Evolutionary conservation across 768 basidiomycete species (phyloP).

Genomic region (Podaxis pistillaris): DNA sequence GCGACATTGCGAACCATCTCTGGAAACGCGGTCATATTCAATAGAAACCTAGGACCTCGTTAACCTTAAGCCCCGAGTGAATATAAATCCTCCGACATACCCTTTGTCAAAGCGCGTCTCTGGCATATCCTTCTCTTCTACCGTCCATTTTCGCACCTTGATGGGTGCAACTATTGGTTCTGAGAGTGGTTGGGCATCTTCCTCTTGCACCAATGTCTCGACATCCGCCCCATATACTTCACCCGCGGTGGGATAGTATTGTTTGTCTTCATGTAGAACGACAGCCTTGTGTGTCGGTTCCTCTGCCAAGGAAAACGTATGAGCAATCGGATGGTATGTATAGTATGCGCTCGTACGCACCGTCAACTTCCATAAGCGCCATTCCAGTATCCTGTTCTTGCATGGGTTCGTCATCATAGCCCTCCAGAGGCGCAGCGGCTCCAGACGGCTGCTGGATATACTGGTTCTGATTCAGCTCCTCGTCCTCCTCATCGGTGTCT

Average conservation of each 20-base stretch:
- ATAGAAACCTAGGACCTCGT: constrained; percentile 64
- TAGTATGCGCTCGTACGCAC: constrained; percentile 38
- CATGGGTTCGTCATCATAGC: constrained; percentile 74
- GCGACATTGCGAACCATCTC: constrained; percentile 97
- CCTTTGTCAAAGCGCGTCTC: constrained; percentile 97
- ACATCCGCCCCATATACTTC: constrained; percentile 94
- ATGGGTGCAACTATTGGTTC: constrained; percentile 96
- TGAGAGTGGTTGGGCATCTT: constrained; percentile 92
- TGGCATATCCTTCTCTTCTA: constrained; percentile 95
- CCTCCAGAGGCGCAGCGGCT: constrained; percentile 65
- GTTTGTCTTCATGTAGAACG: constrained; percentile 94
- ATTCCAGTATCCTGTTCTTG: constrained; percentile 46
- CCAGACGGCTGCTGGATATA: constrained; percentile 36
- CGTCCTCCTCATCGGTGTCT: constrained; percentile 82
- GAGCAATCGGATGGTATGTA: constrained; percentile 1
- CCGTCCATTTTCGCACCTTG: constrained; percentile 91
- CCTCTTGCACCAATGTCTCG: constrained; percentile 96
- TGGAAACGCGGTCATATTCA: constrained; percentile 89
- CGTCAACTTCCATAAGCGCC: constrained; percentile 85
- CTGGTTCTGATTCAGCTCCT: constrained; percentile 47
- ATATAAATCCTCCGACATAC: constrained; percentile 40
- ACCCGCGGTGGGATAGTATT: constrained; percentile 91
- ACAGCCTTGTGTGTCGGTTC: constrained; percentile 82
- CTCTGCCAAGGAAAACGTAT: constrained; percentile 25
- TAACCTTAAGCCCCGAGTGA: constrained; percentile 2